Percentiles rank a stretch among this genome's conserved stretches.
Evolutionary conservation across 768 basidiomycete species (phyloP).

Genomic region (Boletus pseudo-olivaceus): DNA sequence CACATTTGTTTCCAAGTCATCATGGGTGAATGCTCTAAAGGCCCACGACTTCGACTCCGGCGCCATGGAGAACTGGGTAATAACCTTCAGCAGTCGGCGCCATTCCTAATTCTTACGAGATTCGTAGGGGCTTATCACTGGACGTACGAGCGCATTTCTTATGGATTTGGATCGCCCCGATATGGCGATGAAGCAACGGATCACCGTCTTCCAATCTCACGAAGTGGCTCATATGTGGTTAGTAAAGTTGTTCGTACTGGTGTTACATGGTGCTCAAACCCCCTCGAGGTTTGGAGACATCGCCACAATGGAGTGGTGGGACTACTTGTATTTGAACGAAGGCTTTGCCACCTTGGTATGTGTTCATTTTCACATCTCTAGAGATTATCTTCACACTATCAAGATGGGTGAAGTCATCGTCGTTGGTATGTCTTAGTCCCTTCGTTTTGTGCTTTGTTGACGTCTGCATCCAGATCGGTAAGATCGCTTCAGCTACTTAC

Average conservation of each 20-base stretch:
- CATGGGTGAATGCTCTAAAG: conserved; percentile 25
- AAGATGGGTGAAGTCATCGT: conserved; percentile 89
- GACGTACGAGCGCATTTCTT: conserved; percentile 76
- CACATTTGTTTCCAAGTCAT: neutral
- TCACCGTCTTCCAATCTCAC: conserved; percentile 77
- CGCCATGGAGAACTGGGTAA: conserved; percentile 90
- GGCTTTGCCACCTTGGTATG: conserved; percentile 83
- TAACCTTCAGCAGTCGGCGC: neutral
- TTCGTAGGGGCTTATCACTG: conserved; percentile 78
- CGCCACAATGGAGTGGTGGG: conserved; percentile 93
- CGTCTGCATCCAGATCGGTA: conserved; percentile 48
- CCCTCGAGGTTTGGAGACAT: conserved; percentile 78
- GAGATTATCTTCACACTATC: conserved; percentile 2
- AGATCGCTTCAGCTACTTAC: conserved; percentile 12
- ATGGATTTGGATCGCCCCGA: conserved; percentile 75
- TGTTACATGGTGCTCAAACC: conserved; percentile 9
- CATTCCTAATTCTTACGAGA: conserved; percentile 1
- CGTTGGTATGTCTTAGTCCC: conserved; percentile 45
- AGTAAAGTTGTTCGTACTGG: conserved; percentile 11
- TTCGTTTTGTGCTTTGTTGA: conserved; percentile 4
- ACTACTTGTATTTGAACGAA: conserved; percentile 80
- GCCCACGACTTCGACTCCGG: conserved; percentile 88
- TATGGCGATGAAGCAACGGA: conserved; percentile 70
- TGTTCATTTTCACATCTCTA: conserved; percentile 2
- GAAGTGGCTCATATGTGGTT: conserved; percentile 86